Conservation (phyloP, 1,139 yeast genomes). For the Candida gigantensis region DNA sequence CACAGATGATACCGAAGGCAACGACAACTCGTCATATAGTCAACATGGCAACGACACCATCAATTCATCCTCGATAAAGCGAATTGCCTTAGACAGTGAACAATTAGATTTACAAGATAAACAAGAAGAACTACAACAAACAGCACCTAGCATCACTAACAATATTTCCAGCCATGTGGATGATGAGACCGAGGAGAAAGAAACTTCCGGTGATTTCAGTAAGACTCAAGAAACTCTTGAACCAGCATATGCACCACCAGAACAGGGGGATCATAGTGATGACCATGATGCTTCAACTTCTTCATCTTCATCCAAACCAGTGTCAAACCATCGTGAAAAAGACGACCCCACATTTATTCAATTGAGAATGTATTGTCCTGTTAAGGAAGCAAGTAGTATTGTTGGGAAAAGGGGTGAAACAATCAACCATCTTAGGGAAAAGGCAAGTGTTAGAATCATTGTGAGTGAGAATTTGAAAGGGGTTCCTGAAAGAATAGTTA, state of each 20-base stretch:
- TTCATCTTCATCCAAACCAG: conserved; percentile 20
- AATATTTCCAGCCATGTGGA: conserved; percentile 10
- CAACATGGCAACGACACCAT: conserved; percentile 1
- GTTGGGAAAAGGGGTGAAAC: conserved; percentile 81
- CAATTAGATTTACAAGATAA: conserved; percentile 33
- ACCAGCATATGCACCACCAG: conserved; percentile 9
- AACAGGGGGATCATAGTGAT: conserved; percentile 5
- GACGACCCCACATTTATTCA: conserved; percentile 62
- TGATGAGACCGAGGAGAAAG: conserved; percentile 6
- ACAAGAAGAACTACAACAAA: conserved; percentile 42
- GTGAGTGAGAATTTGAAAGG: conserved; percentile 79
- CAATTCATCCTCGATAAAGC: conserved; percentile 31
- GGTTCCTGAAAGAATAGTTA: conserved; percentile 74
- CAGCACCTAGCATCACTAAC: conserved; percentile 36
- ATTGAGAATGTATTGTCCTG: conserved; percentile 72
- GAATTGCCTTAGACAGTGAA: conserved; percentile 72
- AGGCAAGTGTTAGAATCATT: conserved; percentile 66
- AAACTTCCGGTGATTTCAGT: conserved; percentile 2
- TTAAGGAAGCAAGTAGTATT: conserved; percentile 73
- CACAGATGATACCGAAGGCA: conserved; percentile 36
- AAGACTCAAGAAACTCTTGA: conserved; percentile 4
- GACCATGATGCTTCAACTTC: conserved; percentile 7
- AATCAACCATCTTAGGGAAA: conserved; percentile 64
- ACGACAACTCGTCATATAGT: conserved; percentile 26
- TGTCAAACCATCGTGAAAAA: conserved; percentile 32